Base-by-base conservation (phyloP, 768 basidiomycete species). In the Lactarius akahatsu region DNA sequence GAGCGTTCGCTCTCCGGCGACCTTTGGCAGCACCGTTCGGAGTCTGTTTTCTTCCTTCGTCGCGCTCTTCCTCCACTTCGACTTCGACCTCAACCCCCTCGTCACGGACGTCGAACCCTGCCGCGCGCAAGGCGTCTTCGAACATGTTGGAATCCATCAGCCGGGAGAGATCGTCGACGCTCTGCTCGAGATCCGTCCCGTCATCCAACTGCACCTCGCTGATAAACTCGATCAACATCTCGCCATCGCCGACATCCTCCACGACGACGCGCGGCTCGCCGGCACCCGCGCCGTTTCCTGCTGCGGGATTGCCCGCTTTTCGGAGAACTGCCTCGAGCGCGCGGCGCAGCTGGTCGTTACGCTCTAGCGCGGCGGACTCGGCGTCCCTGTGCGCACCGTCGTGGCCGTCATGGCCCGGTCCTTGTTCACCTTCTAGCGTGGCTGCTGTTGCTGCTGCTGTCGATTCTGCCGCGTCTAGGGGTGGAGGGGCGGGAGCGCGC, bases 121-220 rank as follows among this genome's bases (percentile, higher is more conserved):
- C 85, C 30, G 80, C 82, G 30, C 82, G 82, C 52, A 90, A 73
- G 45, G 81, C 79, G 16, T 85, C 81, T 47, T 79, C 77, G 55
- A 89, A 74, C 58, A 57, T 15, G 43, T 60, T 32, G 16, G 59
- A 71, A 69, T 77, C 76, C 73, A 74, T 72, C 73, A 75, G 57
- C 72, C 74, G 66, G 69, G 75, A 65, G 71, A 74, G 64, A 67
- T 71, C 73, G 16, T 73, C 73, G 23, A 61, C 71, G 57, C 66
- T 69, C n/a, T 59, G 65, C 26, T 59, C 72, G 2, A 68, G 68
- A 2, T 65, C 69, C 18, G 54, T 70, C 30, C 68, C 67, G 4
- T 55, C 69, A 55, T 71, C 28, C 34, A 50, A 9, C 16, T 66
- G 59, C 1, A 70, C 47, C 41, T 64, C 71, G 34, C 58, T 64